Conservation (phyloP, 345 rosid species). For the Corchorus capsularis region DNA sequence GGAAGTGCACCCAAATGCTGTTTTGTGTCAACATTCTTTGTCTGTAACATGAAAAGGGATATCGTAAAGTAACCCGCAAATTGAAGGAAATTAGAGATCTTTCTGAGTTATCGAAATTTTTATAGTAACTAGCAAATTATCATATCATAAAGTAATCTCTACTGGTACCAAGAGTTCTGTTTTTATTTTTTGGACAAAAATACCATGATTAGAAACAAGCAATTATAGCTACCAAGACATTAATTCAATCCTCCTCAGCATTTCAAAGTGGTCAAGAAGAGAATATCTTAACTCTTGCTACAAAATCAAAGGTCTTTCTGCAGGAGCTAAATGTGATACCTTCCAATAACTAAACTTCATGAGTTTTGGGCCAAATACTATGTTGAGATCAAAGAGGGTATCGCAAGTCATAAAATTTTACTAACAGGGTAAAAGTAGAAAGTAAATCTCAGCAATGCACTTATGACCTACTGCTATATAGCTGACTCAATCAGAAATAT, state of each 20-base stretch:
- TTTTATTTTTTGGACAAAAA: background rate
- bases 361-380: too few relatives aligned
- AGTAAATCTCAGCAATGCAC: background rate
- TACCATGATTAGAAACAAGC: background rate
- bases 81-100: background rate
- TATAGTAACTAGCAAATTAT: conserved; percentile 6
- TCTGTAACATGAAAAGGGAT: conserved; percentile 38
- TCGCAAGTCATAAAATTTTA: background rate
- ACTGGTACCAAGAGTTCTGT: background rate
- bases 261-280: background rate
- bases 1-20: conserved; percentile 79
- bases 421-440: background rate
- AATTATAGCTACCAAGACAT: background rate
- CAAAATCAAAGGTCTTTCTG: background rate
- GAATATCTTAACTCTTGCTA: background rate
- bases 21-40: conserved; percentile 76
- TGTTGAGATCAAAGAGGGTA: too few relatives aligned
- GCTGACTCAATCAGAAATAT: conserved; percentile 7
- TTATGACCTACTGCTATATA: background rate
- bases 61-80: background rate
- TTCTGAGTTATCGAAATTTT: conserved; percentile 6
- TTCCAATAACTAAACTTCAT: background rate
- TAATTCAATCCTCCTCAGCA: background rate
- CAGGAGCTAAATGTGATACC: background rate
- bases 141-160: background rate